phyloP scores from a whole-genome alignment of 2,329 filamentous ascomycete species.

The Laburnicola sp. region DNA sequence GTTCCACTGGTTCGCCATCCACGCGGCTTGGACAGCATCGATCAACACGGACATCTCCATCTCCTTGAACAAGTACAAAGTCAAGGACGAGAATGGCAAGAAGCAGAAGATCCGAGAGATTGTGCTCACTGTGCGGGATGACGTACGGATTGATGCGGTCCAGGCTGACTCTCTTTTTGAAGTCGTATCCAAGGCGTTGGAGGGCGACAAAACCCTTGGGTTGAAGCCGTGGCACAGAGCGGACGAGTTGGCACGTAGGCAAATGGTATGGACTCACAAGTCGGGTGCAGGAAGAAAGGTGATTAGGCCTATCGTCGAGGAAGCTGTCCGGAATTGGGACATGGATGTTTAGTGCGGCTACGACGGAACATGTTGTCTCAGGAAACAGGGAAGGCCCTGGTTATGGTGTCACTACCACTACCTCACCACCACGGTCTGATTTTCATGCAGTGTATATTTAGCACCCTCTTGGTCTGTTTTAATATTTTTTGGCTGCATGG shows the following conservation, averaged over 20 bases:
- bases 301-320: slow-evolving; percentile 52
- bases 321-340: slow-evolving; percentile 49
- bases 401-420: too few species aligned
- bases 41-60: slow-evolving; percentile 51
- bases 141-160: slow-evolving; percentile 49
- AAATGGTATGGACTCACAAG: slow-evolving; percentile 54
- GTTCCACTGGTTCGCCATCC: slow-evolving; percentile 55
- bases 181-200: slow-evolving; percentile 47
- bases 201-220: slow-evolving; percentile 44
- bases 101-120: slow-evolving; percentile 54
- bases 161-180: slow-evolving; percentile 51
- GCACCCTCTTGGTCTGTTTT: too few species aligned
- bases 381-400: too few species aligned
- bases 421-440: too few species aligned
- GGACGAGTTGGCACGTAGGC: slow-evolving; percentile 47
- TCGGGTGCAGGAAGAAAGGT: slow-evolving; percentile 49
- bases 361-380: too few species aligned
- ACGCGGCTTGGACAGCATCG: slow-evolving; percentile 54
- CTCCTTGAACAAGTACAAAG: slow-evolving; percentile 53
- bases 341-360: slow-evolving; percentile 6
- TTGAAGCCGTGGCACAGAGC: slow-evolving; percentile 51
- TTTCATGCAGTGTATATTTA: too few species aligned
- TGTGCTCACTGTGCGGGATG: slow-evolving; percentile 50
- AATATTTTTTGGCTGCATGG: too few species aligned
- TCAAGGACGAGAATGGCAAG: slow-evolving; percentile 43